Evolutionary conservation across 257 asterid species (phyloP), one percentile per base, ranked within the genome.

Genomic region (Fraxinus pennsylvanica): DNA sequence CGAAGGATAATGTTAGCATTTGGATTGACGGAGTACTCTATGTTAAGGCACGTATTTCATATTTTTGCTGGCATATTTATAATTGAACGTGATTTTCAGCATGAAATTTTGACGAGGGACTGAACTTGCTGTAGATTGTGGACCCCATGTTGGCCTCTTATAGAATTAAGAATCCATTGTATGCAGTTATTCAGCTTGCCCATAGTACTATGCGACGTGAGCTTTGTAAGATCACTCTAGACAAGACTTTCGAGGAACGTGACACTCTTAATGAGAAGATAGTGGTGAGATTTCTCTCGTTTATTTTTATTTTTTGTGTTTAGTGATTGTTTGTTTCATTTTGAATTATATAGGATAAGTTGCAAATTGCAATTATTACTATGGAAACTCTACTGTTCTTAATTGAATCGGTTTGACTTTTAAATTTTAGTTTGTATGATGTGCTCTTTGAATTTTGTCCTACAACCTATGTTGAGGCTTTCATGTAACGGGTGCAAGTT

Each of bases 181-280:
- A 85, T 84, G 94, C 97, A 15, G 91, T 95, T 50, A 88, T 89
- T 85, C 98, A 90, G 82, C 96, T 93, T 47, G 97, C 99, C 0
- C 98, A 95, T 80, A 91, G 97, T 47, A 91, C 97, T 50, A 89
- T 95, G 98, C 89, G 97, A n/a, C 90, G 98, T 85, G 97, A 95
- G 90, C 91, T 93, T 32, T 94, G 98, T 32, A 93, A 95, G 89
- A 93, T 93, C 81, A 91, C 96, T 15, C 86, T 95, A 36, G 99
- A 93, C 88, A 93, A 93, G 91, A 92, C 97, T 17, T 95, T 93
- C 80, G 97, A 90, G 83, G 99, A 93, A 36, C 1, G 97, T 74
- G 97, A 88, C 81, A 88, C 97, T 33, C 90, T 95, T 81, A 95
- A 93, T 75, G 91, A 82, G 71, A 93, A 88, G 91, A 93, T 95